These are phyloP conservation scores for Bacterosira constricta DNA, from an alignment of 108 stramenopile species.

Conservation along the genomic window DNA sequence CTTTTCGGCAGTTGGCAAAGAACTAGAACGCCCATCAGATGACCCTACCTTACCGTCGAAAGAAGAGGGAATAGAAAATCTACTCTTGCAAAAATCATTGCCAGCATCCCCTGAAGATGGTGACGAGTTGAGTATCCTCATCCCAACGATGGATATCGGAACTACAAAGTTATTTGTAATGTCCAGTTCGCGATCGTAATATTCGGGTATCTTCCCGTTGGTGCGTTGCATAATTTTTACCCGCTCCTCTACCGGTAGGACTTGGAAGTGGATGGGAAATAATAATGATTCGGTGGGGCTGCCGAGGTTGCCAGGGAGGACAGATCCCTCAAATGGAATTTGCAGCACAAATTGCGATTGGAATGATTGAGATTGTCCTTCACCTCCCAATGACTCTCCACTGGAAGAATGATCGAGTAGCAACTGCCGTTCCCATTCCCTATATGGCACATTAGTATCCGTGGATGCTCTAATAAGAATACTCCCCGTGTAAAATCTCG, in stretches of 20 bases:
- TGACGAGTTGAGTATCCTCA: slow-evolving; percentile 10
- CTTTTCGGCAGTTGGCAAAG: slow-evolving; percentile 14
- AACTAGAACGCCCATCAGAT: not conserved
- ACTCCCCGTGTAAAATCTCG: slow-evolving; percentile 37
- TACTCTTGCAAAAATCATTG: slow-evolving; percentile 13
- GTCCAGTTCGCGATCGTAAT: slow-evolving; percentile 35
- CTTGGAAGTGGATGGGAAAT: slow-evolving; percentile 28
- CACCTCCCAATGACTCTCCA: not conserved
- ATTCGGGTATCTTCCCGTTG: slow-evolving; percentile 18
- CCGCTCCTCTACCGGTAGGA: slow-evolving; percentile 22
- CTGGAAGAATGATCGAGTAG: slow-evolving; percentile 3
- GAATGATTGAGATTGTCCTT: not conserved
- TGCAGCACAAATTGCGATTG: slow-evolving; percentile 15
- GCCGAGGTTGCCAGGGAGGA: slow-evolving; percentile 32
- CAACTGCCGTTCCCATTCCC: slow-evolving; percentile 29
- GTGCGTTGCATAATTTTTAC: not conserved
- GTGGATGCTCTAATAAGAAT: slow-evolving; percentile 17
- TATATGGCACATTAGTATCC: not conserved
- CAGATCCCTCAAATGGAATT: slow-evolving; percentile 32
- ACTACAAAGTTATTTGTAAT: slow-evolving; percentile 44
- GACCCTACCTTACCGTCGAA: not conserved
- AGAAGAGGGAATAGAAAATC: slow-evolving; percentile 19
- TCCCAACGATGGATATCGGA: slow-evolving; percentile 26
- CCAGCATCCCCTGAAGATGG: slow-evolving; percentile 5
- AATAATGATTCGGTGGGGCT: slow-evolving; percentile 37